Percentiles rank a stretch among this genome's conserved stretches.
These are phyloP conservation scores for Lipomyces lipofer DNA, from an alignment of 805 yeast genomes.

Conservation along the genomic window DNA sequence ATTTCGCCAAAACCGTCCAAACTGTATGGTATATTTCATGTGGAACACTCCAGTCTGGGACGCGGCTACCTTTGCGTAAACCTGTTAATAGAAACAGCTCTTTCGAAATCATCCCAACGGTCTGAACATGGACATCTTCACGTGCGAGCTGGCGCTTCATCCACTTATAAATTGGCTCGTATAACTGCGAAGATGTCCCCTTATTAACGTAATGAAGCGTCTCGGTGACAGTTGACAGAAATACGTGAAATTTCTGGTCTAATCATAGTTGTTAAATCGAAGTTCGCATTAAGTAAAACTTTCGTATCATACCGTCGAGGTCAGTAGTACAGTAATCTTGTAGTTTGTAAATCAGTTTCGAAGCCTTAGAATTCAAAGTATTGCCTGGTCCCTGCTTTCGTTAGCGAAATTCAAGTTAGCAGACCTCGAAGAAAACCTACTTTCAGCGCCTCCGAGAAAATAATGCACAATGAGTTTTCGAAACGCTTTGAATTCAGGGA, in stretches of 20 bases:
- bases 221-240: constrained; percentile 33
- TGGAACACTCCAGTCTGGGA: constrained; percentile 37
- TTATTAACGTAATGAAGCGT: constrained; percentile 39
- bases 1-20: neutral
- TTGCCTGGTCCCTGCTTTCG: constrained; percentile 69
- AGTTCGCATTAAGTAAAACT: neutral
- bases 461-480: constrained; percentile 56
- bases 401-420: no score
- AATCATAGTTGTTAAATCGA: neutral
- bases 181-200: constrained; percentile 37
- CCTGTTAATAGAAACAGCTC: constrained; percentile 39
- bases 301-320: neutral
- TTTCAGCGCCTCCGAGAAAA: constrained; percentile 74
- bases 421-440: no score
- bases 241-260: constrained; percentile 14
- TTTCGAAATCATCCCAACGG: constrained; percentile 1
- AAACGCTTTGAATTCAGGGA: constrained; percentile 49
- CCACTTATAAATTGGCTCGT: constrained; percentile 27
- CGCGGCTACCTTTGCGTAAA: constrained; percentile 43
- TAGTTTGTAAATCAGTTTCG: constrained; percentile 24
- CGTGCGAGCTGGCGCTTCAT: constrained; percentile 11
- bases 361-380: constrained; percentile 72
- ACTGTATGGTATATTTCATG: constrained; percentile 2
- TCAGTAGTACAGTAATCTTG: constrained; percentile 23
- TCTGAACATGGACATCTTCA: neutral